phyloP scores from a whole-genome alignment of 1,139 yeast genomes.

The Yamadazyma diddensiae region DNA sequence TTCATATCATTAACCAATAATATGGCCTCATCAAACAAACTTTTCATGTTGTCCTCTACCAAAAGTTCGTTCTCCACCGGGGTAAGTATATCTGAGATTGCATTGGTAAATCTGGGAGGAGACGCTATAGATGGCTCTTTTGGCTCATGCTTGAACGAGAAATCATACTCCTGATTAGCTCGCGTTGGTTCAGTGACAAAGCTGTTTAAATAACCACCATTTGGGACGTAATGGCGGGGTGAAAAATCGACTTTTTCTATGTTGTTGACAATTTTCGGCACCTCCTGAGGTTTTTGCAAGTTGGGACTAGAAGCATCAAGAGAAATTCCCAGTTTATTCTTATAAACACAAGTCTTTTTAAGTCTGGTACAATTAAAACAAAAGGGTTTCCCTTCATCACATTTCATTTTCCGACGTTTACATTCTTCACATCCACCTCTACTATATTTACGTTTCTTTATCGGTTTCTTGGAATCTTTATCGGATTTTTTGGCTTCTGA shows the following conservation, averaged over 20 bases:
- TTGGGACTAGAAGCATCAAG: background rate
- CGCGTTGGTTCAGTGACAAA: conserved; percentile 7
- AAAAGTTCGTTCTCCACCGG: conserved; percentile 12
- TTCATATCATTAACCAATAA: conserved; percentile 49
- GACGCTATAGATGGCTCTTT: background rate
- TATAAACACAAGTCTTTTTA: conserved; percentile 46
- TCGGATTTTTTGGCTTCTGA: too few species aligned
- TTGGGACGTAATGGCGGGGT: conserved; percentile 16
- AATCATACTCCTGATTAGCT: too few species aligned
- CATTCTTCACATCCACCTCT: conserved; percentile 65
- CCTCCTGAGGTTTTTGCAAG: background rate
- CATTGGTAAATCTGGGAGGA: conserved; percentile 13
- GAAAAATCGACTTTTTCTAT: too few species aligned
- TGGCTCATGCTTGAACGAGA: background rate
- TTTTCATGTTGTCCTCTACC: conserved; percentile 15
- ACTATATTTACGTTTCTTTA: conserved; percentile 49
- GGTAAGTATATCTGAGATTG: conserved; percentile 31
- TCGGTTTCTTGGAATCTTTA: conserved; percentile 5
- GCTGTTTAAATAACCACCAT: conserved; percentile 12
- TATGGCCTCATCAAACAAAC: conserved; percentile 49
- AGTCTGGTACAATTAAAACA: conserved; percentile 46
- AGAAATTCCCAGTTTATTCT: too few species aligned
- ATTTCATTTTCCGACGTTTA: conserved; percentile 59
- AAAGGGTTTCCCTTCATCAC: conserved; percentile 30
- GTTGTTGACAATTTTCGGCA: too few species aligned